Percentiles rank a stretch among this genome's conserved stretches.
These are phyloP conservation scores for Crithidia sp. DNA, from an alignment of 208 protist genomes.

Conservation along the genomic window DNA sequence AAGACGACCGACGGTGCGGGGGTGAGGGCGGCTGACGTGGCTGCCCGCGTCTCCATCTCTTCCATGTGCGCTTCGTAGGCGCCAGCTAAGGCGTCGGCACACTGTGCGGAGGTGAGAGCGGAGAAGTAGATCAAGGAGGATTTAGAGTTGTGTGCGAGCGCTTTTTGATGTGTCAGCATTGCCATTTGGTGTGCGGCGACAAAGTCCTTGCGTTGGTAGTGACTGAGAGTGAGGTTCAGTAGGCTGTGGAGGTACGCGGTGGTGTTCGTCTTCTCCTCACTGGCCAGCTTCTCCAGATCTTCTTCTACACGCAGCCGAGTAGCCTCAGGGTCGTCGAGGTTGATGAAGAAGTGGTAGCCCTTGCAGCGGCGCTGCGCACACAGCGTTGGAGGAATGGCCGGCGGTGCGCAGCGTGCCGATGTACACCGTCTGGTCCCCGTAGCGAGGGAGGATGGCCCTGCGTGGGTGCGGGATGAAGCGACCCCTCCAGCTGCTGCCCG, in stretches of 20 bases:
- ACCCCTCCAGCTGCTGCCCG: too few species aligned
- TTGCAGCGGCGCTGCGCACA: slow-evolving; percentile 28
- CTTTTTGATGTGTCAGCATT: slow-evolving; percentile 61
- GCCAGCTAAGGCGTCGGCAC: slow-evolving; percentile 50
- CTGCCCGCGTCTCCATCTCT: slow-evolving; percentile 31
- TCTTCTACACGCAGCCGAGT: slow-evolving; percentile 72
- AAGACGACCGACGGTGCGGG: slow-evolving; percentile 64
- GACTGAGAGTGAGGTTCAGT: slow-evolving; percentile 72
- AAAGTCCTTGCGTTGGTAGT: slow-evolving; percentile 72
- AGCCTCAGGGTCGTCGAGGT: slow-evolving; percentile 76
- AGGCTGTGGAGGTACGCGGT: slow-evolving; percentile 71
- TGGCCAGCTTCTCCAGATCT: slow-evolving; percentile 48
- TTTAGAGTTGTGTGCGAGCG: slow-evolving; percentile 42
- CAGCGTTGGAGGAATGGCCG: neutral
- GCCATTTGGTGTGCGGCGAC: slow-evolving; percentile 60
- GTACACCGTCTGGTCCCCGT: too few species aligned
- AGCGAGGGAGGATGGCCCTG: too few species aligned
- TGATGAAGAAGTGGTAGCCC: slow-evolving; percentile 82
- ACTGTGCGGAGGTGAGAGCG: slow-evolving; percentile 60
- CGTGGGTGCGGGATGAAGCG: too few species aligned
- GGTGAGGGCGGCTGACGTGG: slow-evolving; percentile 42
- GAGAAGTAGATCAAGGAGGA: slow-evolving; percentile 78
- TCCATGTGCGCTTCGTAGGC: slow-evolving; percentile 65
- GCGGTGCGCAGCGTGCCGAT: too few species aligned
- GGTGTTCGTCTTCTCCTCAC: slow-evolving; percentile 54